Conservation (phyloP, 495 filamentous ascomycete genomes). For the Neurospora sublineolata region DNA sequence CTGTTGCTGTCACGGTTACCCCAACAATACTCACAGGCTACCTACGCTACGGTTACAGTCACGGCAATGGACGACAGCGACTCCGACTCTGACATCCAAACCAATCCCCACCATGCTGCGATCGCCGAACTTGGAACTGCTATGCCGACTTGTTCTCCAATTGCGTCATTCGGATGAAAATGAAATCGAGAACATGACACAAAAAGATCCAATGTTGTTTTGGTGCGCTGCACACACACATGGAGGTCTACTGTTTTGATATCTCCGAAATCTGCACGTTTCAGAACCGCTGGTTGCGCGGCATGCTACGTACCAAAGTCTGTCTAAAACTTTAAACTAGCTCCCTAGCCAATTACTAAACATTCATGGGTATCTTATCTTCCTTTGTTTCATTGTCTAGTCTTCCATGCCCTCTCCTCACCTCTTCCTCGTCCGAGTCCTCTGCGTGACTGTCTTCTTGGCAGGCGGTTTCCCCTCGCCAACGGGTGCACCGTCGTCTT, state of each 20-base stretch:
- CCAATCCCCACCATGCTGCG: neutral
- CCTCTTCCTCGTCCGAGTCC: conserved; percentile 22
- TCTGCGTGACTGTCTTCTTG: conserved; percentile 20
- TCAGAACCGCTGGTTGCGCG: neutral
- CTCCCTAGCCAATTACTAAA: neutral
- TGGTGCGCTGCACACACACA: neutral
- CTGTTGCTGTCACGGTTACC: neutral
- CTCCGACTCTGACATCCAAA: neutral
- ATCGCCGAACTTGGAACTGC: neutral
- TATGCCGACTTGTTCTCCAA: neutral
- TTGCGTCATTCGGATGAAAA: neutral
- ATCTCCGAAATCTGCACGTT: neutral
- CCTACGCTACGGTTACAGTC: neutral
- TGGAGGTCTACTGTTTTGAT: neutral
- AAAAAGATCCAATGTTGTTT: neutral
- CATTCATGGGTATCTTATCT: neutral
- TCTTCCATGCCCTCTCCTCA: conserved; percentile 18
- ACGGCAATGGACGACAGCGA: neutral
- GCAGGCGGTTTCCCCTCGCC: conserved; percentile 19
- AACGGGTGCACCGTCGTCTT: conserved; percentile 28
- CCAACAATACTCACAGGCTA: neutral
- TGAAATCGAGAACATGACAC: neutral
- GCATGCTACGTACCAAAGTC: neutral
- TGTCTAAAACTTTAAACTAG: neutral
- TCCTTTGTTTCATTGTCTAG: conserved; percentile 10